Base-by-base conservation (phyloP, 352 stramenopile species). In the Pythium utonaiense region DNA sequence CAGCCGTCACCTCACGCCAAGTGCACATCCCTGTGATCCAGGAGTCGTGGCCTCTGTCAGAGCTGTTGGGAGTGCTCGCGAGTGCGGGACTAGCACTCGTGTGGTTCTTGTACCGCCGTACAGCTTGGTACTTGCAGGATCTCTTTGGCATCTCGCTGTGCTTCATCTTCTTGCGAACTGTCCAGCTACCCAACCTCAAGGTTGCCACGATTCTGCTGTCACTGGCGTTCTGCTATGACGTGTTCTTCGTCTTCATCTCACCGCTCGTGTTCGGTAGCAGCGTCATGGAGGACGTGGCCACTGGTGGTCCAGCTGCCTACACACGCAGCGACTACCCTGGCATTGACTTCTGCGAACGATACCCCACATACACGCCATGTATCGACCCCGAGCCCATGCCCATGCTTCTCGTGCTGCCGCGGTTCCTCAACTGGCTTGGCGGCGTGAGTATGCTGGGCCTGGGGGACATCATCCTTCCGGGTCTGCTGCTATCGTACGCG, bases 231-330 rank as follows among this genome's bases (percentile, higher is more conserved):
- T 85, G 87, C 53, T 98, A 98, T 71, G 95, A 98, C 67, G 93
- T 98, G 42, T 98, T 98, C 67, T 98, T 98, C 70, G 93, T 98
- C 33, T 98, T 98, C 74, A 54, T 98, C 19, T 97, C 89, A 30
- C 93, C 95, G 2, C 72, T 86, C 17, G 71, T 97, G 45, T 96
- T 97, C 65, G 81, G 81, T 10, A 80, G 73, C 28, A 94, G 75
- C 40, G 85, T 98, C 41, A 98, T 98, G 95, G 87, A 97, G 53
- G 92, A 96, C 61, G 95, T 98, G 6, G 95, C 95, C 1, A 98
- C 93, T 9, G 88, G 78, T 21, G 91, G 92, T 13, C 76, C 80
- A n/a, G 70, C 80, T 21, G 78, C 83, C 12, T 86, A 83, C 55
- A 88, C 79, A 6, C 78, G 80, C 41, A 78, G 65, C 47, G 81